Evolutionary conservation across 2,329 filamentous ascomycete genomes (phyloP).

Genomic region (Fusarium sp.): DNA sequence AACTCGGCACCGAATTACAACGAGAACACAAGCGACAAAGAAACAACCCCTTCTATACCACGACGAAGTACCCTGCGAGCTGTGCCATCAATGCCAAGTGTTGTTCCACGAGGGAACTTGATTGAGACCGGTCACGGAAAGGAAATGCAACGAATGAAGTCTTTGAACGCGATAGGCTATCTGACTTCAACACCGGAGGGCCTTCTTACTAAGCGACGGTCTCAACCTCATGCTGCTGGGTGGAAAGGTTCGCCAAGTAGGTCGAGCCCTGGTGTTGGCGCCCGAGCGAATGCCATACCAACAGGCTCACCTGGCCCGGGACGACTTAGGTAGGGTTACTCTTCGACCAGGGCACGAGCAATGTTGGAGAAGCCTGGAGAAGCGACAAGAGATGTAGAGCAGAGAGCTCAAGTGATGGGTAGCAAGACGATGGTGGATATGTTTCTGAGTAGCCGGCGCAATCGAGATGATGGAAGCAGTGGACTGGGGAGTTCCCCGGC

Average conservation of each 20-base stretch:
- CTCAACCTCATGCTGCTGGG: conserved; percentile 29
- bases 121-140: background rate
- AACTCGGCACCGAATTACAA: conserved; percentile 27
- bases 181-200: conserved; percentile 32
- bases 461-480: conserved; percentile 50
- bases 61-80: conserved; percentile 36
- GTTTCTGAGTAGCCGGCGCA: conserved; percentile 63
- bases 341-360: conserved; percentile 2
- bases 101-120: conserved; percentile 3
- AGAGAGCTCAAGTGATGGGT: conserved; percentile 53
- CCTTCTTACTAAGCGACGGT: conserved; percentile 35
- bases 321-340: conserved; percentile 8
- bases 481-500: conserved; percentile 45
- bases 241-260: conserved; percentile 42
- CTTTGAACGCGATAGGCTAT: conserved; percentile 42
- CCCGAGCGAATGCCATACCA: conserved; percentile 16
- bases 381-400: conserved; percentile 11
- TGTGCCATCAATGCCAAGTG: conserved; percentile 43
- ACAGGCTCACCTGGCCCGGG: conserved; percentile 11
- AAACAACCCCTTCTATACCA: conserved; percentile 25
- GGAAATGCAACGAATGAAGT: conserved; percentile 39
- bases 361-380: conserved; percentile 10
- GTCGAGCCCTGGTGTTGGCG: conserved; percentile 45
- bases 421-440: conserved; percentile 66
- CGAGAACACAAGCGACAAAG: background rate